These are phyloP conservation scores for Cryphonectria parasitica DNA, from an alignment of 2,329 filamentous ascomycete species.

Conservation along the genomic window DNA sequence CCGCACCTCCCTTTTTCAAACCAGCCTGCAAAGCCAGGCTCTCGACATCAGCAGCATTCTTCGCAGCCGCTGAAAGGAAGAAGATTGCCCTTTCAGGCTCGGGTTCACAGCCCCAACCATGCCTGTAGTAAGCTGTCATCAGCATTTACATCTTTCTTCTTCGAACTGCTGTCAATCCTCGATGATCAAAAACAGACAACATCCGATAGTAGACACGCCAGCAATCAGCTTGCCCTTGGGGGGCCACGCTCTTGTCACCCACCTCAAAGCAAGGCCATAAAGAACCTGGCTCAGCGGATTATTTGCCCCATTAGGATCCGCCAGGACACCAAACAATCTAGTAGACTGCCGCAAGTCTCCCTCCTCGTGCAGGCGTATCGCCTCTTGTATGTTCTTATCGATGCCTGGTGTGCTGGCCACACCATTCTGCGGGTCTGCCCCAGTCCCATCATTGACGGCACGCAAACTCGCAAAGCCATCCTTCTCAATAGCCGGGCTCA, in stretches of 20 bases:
- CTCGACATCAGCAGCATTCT: constrained; percentile 88
- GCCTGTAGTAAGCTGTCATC: constrained; percentile 55
- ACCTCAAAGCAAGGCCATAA: constrained; percentile 89
- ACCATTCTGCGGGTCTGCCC: constrained; percentile 34
- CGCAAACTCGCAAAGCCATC: constrained; percentile 38
- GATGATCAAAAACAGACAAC: too few relatives aligned
- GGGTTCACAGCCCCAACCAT: constrained; percentile 87
- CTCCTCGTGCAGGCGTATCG: constrained; percentile 89
- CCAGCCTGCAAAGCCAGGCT: constrained; percentile 82
- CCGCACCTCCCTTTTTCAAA: constrained; percentile 88
- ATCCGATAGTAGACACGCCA: neutral
- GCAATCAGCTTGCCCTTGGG: neutral
- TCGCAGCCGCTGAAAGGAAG: constrained; percentile 86
- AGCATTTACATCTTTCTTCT: constrained; percentile 28
- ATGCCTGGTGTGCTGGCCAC: constrained; percentile 55
- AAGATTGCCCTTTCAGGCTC: constrained; percentile 75
- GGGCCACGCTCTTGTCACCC: constrained; percentile 39
- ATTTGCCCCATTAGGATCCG: constrained; percentile 81
- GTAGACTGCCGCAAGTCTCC: constrained; percentile 81
- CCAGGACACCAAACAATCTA: constrained; percentile 80
- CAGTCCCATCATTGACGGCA: constrained; percentile 31
- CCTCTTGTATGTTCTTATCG: constrained; percentile 83
- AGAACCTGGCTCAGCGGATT: constrained; percentile 95
- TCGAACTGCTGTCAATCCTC: neutral
- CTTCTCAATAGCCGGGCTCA: constrained; percentile 30